Evolutionary conservation across 192 early-diverging fungal genomes (phyloP).

Genomic region (Backusella tuberculispora): DNA sequence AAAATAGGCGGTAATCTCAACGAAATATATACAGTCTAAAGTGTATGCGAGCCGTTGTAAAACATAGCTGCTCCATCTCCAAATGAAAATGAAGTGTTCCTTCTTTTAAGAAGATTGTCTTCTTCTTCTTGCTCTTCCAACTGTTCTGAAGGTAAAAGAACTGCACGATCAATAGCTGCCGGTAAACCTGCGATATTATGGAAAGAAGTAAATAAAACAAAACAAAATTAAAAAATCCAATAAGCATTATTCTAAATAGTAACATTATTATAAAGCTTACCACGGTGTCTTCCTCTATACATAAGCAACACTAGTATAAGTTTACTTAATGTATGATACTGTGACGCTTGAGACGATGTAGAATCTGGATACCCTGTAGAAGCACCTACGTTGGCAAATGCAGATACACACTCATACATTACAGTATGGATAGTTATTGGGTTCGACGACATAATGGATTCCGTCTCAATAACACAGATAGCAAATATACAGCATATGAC

Average conservation of each 20-base stretch:
- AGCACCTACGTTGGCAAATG: slow-evolving; percentile 42
- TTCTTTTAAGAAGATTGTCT: slow-evolving; percentile 19
- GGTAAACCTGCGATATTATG: slow-evolving; percentile 31
- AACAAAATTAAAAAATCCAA: not conserved
- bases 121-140: slow-evolving; percentile 32
- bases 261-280: slow-evolving; percentile 3
- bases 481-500: slow-evolving; percentile 36
- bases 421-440: slow-evolving; percentile 36
- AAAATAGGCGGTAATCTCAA: not conserved
- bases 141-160: slow-evolving; percentile 40
- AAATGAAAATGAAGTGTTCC: slow-evolving; percentile 24
- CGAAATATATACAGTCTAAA: slow-evolving; percentile 21
- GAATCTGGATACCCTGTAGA: slow-evolving; percentile 34
- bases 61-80: not conserved
- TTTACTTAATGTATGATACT: slow-evolving; percentile 38
- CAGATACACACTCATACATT: slow-evolving; percentile 45
- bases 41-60: slow-evolving; percentile 27
- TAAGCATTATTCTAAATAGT: not conserved
- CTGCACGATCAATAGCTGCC: slow-evolving; percentile 42
- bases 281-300: slow-evolving; percentile 43
- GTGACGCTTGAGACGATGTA: slow-evolving; percentile 25
- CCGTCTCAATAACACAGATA: slow-evolving; percentile 35
- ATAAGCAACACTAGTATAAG: slow-evolving; percentile 35
- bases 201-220: not conserved
- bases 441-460: slow-evolving; percentile 26